phyloP scores from a whole-genome alignment of 192 early-diverging fungal genomes.

The Gamsiella multidivaricata region DNA sequence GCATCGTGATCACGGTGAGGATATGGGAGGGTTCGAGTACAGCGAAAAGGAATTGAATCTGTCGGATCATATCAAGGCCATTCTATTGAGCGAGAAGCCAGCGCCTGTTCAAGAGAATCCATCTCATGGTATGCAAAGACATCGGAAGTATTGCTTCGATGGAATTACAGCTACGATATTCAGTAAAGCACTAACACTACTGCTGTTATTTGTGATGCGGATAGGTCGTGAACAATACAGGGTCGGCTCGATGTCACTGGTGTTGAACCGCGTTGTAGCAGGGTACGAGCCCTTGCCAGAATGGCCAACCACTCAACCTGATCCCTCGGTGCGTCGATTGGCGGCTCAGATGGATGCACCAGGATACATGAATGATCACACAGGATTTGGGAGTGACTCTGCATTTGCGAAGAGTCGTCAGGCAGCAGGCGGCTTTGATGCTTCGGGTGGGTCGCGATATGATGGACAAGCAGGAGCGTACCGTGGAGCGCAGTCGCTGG shows the following conservation, averaged over 20 bases:
- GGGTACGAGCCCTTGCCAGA: conserved; percentile 86
- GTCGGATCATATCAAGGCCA: conserved; percentile 63
- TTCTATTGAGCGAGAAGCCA: conserved; percentile 68
- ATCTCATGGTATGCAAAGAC: conserved; percentile 52
- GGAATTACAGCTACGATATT: not conserved
- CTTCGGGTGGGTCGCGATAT: conserved; percentile 6
- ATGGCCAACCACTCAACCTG: conserved; percentile 74
- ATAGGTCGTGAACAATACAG: conserved; percentile 65
- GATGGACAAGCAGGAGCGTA: conserved; percentile 41
- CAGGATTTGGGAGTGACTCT: conserved; percentile 60
- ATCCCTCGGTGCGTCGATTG: conserved; percentile 64
- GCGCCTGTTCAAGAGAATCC: conserved; percentile 62
- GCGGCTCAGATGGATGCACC: conserved; percentile 58
- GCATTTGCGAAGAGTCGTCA: conserved; percentile 33
- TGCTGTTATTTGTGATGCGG: conserved; percentile 4
- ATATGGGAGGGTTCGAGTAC: conserved; percentile 32
- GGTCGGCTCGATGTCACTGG: conserved; percentile 74
- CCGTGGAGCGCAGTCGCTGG: conserved; percentile 58
- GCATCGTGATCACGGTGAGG: conserved; percentile 23
- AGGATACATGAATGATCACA: conserved; percentile 46
- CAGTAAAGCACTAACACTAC: conserved; percentile 24
- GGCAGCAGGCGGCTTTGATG: not conserved
- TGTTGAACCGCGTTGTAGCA: conserved; percentile 63
- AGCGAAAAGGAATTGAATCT: conserved; percentile 52
- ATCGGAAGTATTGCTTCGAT: not conserved